A percentile compares a stretch with the other conserved stretches of the same genome.
Conservation (phyloP, 306 rosid species). For the Rubus idaeus region DNA sequence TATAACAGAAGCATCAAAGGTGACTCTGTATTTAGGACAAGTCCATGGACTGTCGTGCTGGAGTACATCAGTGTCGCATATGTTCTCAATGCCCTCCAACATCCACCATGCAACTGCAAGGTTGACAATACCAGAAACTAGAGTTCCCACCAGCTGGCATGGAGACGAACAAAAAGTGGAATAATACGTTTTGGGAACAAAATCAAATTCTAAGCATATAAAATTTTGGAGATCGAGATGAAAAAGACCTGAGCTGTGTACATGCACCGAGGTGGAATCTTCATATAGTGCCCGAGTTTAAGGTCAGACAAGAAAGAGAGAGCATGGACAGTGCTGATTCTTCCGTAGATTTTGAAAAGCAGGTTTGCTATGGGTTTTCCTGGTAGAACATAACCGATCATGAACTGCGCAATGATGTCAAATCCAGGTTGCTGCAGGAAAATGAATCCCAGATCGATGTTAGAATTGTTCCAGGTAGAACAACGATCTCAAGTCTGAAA, state of each 20-base stretch:
- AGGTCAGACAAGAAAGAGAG: conserved; percentile 94
- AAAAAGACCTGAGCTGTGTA: conserved; percentile 78
- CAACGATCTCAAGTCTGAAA: conserved; percentile 15
- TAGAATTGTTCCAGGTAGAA: neutral
- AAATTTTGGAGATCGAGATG: conserved; percentile 12
- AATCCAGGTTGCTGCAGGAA: conserved; percentile 95
- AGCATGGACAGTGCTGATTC: conserved; percentile 96
- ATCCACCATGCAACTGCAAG: conserved; percentile 99
- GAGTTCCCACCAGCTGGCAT: conserved; percentile 81
- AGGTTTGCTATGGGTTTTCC: conserved; percentile 97
- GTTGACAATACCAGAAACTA: conserved; percentile 72
- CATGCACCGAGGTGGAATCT: conserved; percentile 96
- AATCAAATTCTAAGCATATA: neutral
- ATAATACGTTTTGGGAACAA: neutral
- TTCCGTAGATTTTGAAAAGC: conserved; percentile 90
- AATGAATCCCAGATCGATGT: conserved; percentile 10
- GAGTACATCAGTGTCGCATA: conserved; percentile 63
- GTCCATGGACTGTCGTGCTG: conserved; percentile 95
- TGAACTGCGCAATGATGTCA: conserved; percentile 95
- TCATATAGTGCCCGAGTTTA: conserved; percentile 98
- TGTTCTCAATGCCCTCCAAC: conserved; percentile 71
- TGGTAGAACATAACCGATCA: conserved; percentile 87
- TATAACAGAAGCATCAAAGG: conserved; percentile 92
- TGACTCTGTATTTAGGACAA: conserved; percentile 91
- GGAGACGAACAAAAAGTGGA: neutral